A percentile compares a stretch with the other conserved stretches of the same genome.
Evolutionary conservation across 352 stramenopile genomes (phyloP).

Genomic region (Globisporangium irregulare): DNA sequence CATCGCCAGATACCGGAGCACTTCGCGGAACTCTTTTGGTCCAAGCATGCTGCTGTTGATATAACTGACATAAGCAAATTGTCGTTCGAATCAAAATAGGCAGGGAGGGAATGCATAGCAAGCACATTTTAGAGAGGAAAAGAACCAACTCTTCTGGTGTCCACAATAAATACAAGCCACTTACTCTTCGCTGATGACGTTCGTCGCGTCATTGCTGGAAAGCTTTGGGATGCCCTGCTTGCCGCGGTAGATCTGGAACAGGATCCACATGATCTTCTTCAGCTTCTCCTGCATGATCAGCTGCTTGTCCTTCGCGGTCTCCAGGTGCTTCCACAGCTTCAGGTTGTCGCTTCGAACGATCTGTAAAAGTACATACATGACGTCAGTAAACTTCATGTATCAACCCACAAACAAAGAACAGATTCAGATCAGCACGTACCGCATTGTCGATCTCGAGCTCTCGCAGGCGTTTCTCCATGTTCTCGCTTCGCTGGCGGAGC

Average conservation of each 20-base stretch:
- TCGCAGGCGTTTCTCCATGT: conserved; percentile 85
- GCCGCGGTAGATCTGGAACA: conserved; percentile 88
- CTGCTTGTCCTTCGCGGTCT: conserved; percentile 84
- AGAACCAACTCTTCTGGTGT: conserved; percentile 9
- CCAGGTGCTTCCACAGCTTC: conserved; percentile 87
- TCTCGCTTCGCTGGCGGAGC: conserved; percentile 74
- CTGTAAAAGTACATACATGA: conserved; percentile 15
- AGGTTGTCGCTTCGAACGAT: conserved; percentile 87
- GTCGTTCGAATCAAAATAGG: conserved; percentile 22
- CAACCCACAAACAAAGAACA: background rate
- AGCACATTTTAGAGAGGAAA: conserved; percentile 27
- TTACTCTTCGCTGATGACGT: conserved; percentile 80
- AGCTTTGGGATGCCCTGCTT: conserved; percentile 82
- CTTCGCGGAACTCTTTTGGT: conserved; percentile 82
- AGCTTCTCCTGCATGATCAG: conserved; percentile 90
- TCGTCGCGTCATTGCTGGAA: conserved; percentile 45
- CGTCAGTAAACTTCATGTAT: background rate
- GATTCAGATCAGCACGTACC: conserved; percentile 25
- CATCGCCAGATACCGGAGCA: conserved; percentile 83
- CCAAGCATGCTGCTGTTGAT: conserved; percentile 75
- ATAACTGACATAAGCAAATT: conserved; percentile 66
- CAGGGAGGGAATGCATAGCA: conserved; percentile 13
- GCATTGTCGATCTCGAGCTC: conserved; percentile 87
- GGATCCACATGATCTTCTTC: conserved; percentile 91
- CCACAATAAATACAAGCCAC: conserved; percentile 24